phyloP scores from a whole-genome alignment of 495 filamentous ascomycete species.

The Aspergillus ostianus region DNA sequence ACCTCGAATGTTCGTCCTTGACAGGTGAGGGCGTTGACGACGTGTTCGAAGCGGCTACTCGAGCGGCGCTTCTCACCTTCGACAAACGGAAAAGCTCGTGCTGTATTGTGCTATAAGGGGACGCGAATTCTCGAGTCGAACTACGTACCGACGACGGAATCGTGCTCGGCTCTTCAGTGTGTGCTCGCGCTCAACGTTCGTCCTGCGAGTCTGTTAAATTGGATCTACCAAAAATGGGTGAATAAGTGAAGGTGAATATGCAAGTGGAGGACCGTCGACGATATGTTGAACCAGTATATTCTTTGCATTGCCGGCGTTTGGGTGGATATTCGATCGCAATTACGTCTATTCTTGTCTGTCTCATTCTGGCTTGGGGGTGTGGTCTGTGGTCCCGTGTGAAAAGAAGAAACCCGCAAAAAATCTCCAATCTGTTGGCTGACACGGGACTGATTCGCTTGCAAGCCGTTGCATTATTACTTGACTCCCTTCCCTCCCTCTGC shows the following conservation, averaged over 20 bases:
- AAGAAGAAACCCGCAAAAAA: neutral
- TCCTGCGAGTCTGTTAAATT: conserved; percentile 18
- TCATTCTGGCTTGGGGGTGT: conserved; percentile 15
- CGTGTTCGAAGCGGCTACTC: conserved; percentile 96
- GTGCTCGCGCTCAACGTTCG: neutral
- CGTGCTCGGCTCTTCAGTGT: neutral
- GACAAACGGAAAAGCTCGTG: conserved; percentile 82
- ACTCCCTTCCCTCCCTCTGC: conserved; percentile 16
- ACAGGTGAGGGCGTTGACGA: conserved; percentile 99
- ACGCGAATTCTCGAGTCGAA: conserved; percentile 8
- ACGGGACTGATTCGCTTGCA: conserved; percentile 13
- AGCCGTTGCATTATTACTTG: conserved; percentile 27
- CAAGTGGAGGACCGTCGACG: conserved; percentile 8
- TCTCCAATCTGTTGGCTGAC: conserved; percentile 20
- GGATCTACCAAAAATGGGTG: conserved; percentile 15
- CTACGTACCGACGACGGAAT: neutral
- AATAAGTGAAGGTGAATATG: conserved; percentile 10
- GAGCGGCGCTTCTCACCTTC: conserved; percentile 88
- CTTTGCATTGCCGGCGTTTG: conserved; percentile 48
- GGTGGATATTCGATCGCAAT: conserved; percentile 19
- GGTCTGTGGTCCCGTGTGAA: conserved; percentile 20
- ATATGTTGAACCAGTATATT: conserved; percentile 29
- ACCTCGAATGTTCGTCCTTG: conserved; percentile 93
- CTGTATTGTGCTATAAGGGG: conserved; percentile 84
- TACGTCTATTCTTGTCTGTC: conserved; percentile 19